These are phyloP conservation scores for Plasmodium cynomolgi DNA, from an alignment of 169 alveolate genomes.

Conservation along the genomic window DNA sequence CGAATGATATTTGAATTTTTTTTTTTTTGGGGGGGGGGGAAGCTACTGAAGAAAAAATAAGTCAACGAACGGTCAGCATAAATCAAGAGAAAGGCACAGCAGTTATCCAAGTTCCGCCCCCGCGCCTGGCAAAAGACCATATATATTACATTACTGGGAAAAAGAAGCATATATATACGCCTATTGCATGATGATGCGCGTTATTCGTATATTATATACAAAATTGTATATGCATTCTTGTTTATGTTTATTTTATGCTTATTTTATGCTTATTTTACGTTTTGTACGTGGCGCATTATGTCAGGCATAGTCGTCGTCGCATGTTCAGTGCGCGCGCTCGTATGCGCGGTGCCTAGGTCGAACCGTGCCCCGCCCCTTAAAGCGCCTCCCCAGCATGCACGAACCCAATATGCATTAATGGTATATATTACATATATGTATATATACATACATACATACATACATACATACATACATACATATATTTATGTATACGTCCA, in stretches of 20 bases:
- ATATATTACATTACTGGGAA: not conserved
- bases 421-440: not conserved
- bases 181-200: not conserved
- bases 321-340: not conserved
- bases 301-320: not conserved
- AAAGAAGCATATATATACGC: too few relatives aligned
- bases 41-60: not conserved
- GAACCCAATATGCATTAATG: not conserved
- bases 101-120: not conserved
- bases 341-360: not conserved
- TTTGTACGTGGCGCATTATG: not conserved
- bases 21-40: not conserved
- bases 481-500: not conserved
- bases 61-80: not conserved
- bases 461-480: too few relatives aligned
- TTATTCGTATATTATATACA: not conserved
- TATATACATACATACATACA: not conserved
- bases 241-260: too few relatives aligned
- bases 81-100: not conserved
- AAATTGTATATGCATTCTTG: not conserved
- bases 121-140: not conserved
- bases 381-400: not conserved
- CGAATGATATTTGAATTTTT: not conserved
- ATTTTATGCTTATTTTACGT: too few relatives aligned
- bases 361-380: not conserved